Base-by-base conservation (phyloP, 1,139 yeast species). In the Zygoascus meyerae region DNA sequence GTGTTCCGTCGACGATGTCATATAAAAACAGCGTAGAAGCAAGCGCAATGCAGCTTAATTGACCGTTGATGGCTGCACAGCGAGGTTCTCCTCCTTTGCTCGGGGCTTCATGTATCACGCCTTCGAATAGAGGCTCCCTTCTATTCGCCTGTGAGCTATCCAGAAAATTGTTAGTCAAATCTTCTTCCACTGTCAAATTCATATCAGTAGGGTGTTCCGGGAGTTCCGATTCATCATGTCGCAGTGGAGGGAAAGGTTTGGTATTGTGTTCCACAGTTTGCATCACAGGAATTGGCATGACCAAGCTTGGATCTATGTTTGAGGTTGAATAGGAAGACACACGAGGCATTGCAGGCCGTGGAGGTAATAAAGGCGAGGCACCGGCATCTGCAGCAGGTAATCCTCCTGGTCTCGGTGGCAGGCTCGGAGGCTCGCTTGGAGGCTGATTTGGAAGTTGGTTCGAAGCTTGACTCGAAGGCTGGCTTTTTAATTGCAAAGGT, bases 81-180 rank as follows among this genome's bases (percentile, higher is more conserved):
- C 53, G 53, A 31, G 60, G 58, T 31, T 65, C 67, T 17, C 55
- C 55, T 17, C 55, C 55, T 34, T 61, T 60, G 11, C 57, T 47
- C 2, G 59, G 44, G 17, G 62, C 51, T 39, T 58, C 57, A 36
- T 60, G 60, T 29, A 59, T 44, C n/a, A 57, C 52, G 1, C 66
- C 64, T 36, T 57, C 59, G 46, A 55, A 57, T 2, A 59, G 49
- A 1, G 70, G 70, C 2, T 65, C 62, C 21, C 65, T 51, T 35
- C 69, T 54, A 47, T 65, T 66, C 7, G 65, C 62, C 35, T 61
- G 65, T 9, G 69, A 64, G 5, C 65, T 56, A 39, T 66, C 70
- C 1, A 68, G 67, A 37, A 56, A 63, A 5, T 15, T 28, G 17
- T 15, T 10, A n/a, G 39, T n/a, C 29, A 35, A 14, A 4, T 34